Evolutionary conservation across 768 basidiomycete genomes (phyloP), one percentile per base, ranked within the genome.

Genomic region (Termitomyces sp.): DNA sequence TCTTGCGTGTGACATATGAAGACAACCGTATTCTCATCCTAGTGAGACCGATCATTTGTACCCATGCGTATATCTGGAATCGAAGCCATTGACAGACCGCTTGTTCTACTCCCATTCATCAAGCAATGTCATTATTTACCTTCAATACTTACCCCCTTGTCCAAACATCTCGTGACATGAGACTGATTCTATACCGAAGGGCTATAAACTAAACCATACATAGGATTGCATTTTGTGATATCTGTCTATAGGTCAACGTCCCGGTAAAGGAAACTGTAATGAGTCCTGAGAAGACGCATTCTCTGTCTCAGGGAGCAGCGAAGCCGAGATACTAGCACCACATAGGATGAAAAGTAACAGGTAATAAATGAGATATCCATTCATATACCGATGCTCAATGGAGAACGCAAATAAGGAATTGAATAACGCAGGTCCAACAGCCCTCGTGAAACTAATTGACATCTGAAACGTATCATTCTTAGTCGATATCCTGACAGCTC

Each of bases 401-500:
- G 84, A 84, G 33, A 85, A 63, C 43, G 86, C 84, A 71, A 84
- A 87, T 51, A 85, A 73, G 44, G 84, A 86, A 56, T 80, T 81
- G 3, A 81, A 74, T 5, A 72, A 65, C 10, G 82, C 80, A 23
- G 86, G 87, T 3, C 84, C 86, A 56, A 75, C 75, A 2, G 73
- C 66, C 35, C 74, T 70, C 67, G 71, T 72, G 6, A 72, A 48
- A 53, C 73, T 74, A 42, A 74, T 71, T n/a, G 65, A 64, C 67
- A 71, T 71, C 61, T 82, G 15, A 47, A 17, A 35, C 15, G 0
- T 26, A 19, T 53, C 41, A 10, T 10, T 23, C 7, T 21, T 10
- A 17, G 19, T 15, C n/a, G 9, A 23, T 35, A 7, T 46, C 28
- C 26, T 9, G 35, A 11, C 14, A 33, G 3, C 8, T 45, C 2